These are phyloP conservation scores for Carex sylvatica DNA, from an alignment of 202 grass and related monocot genomes.

Conservation along the genomic window DNA sequence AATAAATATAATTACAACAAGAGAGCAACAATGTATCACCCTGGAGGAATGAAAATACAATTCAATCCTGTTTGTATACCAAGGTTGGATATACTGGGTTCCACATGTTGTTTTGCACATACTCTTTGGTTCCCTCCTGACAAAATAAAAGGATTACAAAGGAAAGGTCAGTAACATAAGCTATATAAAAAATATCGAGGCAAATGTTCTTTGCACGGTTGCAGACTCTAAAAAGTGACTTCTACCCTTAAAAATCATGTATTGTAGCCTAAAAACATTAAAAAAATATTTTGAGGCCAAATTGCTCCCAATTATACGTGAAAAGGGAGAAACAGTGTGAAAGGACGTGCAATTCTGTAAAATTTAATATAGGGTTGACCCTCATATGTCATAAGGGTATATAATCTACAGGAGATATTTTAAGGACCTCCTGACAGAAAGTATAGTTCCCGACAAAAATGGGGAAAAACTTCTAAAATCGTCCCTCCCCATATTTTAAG, in stretches of 20 bases:
- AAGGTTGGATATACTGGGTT: slow-evolving; percentile 81
- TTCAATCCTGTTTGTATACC: slow-evolving; percentile 79
- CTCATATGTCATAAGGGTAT: not conserved
- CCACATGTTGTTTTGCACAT: slow-evolving; percentile 90
- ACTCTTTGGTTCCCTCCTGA: slow-evolving; percentile 75
- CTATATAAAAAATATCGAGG: not conserved
- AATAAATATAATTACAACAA: slow-evolving; percentile 15
- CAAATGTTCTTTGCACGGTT: not conserved
- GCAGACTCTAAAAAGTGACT: not conserved
- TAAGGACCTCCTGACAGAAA: not conserved
- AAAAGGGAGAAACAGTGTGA: not conserved
- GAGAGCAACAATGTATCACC: not conserved
- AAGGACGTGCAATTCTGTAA: not conserved
- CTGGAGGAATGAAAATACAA: not conserved
- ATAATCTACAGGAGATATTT: not conserved
- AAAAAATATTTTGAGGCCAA: not conserved
- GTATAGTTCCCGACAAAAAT: too few relatives aligned
- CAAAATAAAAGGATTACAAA: slow-evolving; percentile 13
- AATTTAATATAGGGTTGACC: not conserved
- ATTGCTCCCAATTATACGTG: not conserved
- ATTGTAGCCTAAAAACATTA: not conserved
- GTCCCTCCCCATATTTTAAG: not conserved
- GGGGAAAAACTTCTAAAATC: not conserved
- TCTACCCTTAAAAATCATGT: not conserved
- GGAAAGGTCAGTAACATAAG: not conserved